A percentile compares a stretch with the other conserved stretches of the same genome.
Conservation (phyloP, 2,329 filamentous ascomycete genomes). For the Fusarium abutilonis region DNA sequence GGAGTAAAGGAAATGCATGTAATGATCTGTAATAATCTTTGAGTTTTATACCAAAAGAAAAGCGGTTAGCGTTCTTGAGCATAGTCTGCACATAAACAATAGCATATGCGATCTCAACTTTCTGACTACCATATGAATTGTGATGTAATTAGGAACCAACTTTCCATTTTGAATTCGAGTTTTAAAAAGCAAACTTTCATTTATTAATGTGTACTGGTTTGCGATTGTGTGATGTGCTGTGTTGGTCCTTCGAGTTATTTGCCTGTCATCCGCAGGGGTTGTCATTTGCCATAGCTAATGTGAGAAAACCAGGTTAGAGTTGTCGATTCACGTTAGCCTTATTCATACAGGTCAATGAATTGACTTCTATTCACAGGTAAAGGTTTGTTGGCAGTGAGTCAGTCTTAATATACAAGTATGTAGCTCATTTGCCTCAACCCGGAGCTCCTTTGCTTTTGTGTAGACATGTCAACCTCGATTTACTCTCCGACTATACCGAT, state of each 20-base stretch:
- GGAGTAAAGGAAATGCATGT: slow-evolving; percentile 22
- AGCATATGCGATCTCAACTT: slow-evolving; percentile 17
- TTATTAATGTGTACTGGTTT: too few species aligned
- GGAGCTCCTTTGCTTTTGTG: too few species aligned
- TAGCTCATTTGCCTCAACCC: background rate
- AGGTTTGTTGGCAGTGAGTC: too few species aligned
- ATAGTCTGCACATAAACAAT: slow-evolving; percentile 33
- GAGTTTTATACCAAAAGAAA: slow-evolving; percentile 28
- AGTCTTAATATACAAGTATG: background rate
- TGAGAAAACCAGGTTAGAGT: too few species aligned
- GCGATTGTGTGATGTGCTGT: background rate
- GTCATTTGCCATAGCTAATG: too few species aligned
- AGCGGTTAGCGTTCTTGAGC: slow-evolving; percentile 31
- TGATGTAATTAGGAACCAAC: background rate
- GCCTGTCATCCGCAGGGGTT: background rate
- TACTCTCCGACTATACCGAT: background rate
- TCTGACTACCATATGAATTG: background rate
- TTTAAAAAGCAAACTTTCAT: too few species aligned
- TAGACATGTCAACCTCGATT: background rate
- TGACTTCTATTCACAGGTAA: too few species aligned
- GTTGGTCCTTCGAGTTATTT: background rate
- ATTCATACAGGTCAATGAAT: too few species aligned
- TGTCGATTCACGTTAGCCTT: too few species aligned
- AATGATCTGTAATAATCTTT: slow-evolving; percentile 32
- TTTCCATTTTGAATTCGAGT: background rate